A percentile compares a stretch with the other conserved stretches of the same genome.
Conservation (phyloP, 805 yeast genomes). For the Nakazawaea populi region DNA sequence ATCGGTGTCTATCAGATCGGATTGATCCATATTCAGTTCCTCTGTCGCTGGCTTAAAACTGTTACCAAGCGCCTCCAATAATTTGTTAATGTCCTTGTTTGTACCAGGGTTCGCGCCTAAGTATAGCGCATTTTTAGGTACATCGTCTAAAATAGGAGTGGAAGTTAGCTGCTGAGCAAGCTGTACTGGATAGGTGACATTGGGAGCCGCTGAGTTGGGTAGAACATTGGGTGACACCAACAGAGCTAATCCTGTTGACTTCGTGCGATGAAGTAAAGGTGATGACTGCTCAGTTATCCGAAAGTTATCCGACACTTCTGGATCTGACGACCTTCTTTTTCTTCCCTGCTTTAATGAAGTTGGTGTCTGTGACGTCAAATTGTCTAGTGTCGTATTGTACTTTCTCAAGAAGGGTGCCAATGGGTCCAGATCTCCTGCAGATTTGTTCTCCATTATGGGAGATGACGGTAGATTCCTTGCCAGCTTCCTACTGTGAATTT, state of each 20-base stretch:
- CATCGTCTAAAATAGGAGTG: neutral
- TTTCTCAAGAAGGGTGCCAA: constrained; percentile 27
- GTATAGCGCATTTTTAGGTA: constrained; percentile 11
- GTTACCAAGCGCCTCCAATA: constrained; percentile 10
- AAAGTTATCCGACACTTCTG: constrained; percentile 15
- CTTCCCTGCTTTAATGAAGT: constrained; percentile 18
- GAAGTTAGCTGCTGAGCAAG: neutral
- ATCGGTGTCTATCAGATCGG: neutral
- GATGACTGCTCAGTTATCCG: constrained; percentile 21
- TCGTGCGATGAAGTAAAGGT: constrained; percentile 32
- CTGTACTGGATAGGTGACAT: neutral
- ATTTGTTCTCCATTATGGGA: constrained; percentile 28
- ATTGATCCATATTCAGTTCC: neutral
- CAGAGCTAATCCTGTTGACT: constrained; percentile 26
- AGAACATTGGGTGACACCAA: neutral
- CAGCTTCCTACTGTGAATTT: constrained; percentile 7
- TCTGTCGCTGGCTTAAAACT: constrained; percentile 3
- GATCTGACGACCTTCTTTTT: constrained; percentile 28
- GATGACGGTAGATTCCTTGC: constrained; percentile 30
- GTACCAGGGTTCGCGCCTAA: constrained; percentile 14
- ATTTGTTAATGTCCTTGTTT: constrained; percentile 8
- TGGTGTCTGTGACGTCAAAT: constrained; percentile 28
- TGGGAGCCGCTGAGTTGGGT: neutral
- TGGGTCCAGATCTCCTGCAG: constrained; percentile 14
- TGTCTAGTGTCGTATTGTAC: constrained; percentile 33